Evolutionary conservation across 225 moss, liverwort and hornwort genomes (phyloP), one percentile per base, ranked within the genome.

Genomic region (Straminergon stramineum): DNA sequence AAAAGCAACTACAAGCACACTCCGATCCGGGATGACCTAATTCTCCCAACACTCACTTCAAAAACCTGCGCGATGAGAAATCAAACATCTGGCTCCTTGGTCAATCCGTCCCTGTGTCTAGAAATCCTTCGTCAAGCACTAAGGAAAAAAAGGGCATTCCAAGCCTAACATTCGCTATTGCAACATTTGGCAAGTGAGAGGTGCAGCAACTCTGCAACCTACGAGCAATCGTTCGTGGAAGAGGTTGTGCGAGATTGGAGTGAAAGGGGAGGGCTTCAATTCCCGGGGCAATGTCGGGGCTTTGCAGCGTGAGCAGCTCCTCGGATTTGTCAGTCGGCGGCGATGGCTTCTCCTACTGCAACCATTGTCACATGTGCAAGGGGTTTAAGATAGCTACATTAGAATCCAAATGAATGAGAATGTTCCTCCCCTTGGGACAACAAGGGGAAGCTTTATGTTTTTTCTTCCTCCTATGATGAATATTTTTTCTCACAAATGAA

Each of bases 281-380:
- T 17, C 31, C 20, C 43, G 81, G 81, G 55, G 91, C 83, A 20
- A 94, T 95, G 94, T 92, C 95, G 79, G 95, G 95, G 30, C 51
- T 94, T 51, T 99, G 99, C 57, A 93, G 89, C 67, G 94, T 94
- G 41, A 97, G 99, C 82, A 95, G 97, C 26, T 95, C 94, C 65
- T 86, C 88, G 8, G 96, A 96, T 57, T 91, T 97, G 83, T 90
- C 91, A 14, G 87, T 68, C 34, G 96, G 96, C 37, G 94, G 89
- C 51, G 95, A 95, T 87, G 95, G 97, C 9, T 93, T 95, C 62
- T 94, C 92, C 31, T 97, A 94, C 74, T 97, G 97, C 87, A 92
- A 90, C 45, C 20, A 32, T 32, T 32, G 7, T 12, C 2, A 76
- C 31, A 32, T 51, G 51, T 31, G 31, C 31, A 51, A 1, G 31